Conservation (phyloP, 2,329 filamentous ascomycete species). For the Paraconiothyrium sp. region DNA sequence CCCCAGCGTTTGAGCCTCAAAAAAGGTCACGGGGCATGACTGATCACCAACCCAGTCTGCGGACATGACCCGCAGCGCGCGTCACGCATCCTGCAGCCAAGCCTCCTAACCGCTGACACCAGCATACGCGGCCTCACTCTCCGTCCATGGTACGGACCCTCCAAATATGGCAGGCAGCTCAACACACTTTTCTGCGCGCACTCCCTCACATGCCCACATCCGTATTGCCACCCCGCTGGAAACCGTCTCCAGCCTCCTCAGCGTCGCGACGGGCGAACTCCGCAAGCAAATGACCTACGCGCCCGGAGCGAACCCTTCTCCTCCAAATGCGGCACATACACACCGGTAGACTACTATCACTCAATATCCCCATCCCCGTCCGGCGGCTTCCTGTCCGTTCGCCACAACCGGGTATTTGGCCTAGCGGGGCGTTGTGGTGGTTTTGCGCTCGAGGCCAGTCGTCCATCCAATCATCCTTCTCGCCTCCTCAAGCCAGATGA, state of each 20-base stretch:
- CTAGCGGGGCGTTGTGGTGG: too few relatives aligned
- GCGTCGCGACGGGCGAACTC: not conserved
- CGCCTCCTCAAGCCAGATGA: not conserved
- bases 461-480: constrained; percentile 1
- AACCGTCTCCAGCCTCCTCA: not conserved
- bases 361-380: not conserved
- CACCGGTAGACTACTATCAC: not conserved
- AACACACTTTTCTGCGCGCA: not conserved
- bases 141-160: not conserved
- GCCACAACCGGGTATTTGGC: too few relatives aligned
- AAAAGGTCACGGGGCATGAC: not conserved
- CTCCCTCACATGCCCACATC: not conserved
- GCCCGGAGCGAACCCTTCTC: not conserved
- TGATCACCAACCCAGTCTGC: constrained; percentile 1
- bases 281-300: constrained; percentile 7
- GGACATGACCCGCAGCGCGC: constrained; percentile 15
- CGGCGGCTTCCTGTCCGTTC: too few relatives aligned
- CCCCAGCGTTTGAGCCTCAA: too few relatives aligned
- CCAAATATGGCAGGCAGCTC: constrained; percentile 16
- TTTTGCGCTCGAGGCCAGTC: not conserved
- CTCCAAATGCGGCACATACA: not conserved
- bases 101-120: constrained; percentile 13
- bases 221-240: not conserved
- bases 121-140: not conserved
- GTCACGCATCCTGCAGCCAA: constrained; percentile 15